phyloP scores from a whole-genome alignment of 345 rosid species.

The Luvunga scandens region DNA sequence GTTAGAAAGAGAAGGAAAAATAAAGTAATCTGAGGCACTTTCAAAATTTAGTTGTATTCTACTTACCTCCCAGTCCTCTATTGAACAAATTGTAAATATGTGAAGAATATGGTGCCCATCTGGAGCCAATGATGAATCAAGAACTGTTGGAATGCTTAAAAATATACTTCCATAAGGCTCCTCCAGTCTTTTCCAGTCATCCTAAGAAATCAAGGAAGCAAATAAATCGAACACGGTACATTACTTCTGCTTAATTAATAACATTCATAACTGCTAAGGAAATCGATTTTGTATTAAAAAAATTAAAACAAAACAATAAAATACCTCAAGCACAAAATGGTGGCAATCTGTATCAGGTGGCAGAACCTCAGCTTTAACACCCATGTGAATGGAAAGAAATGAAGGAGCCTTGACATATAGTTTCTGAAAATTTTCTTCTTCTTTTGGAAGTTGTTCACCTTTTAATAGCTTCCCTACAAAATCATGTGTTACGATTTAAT shows the following conservation, averaged over 20 bases:
- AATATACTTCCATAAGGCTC: conserved; percentile 91
- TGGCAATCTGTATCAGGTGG: conserved; percentile 93
- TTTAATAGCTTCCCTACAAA: conserved; percentile 77
- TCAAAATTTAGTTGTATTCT: conserved; percentile 6
- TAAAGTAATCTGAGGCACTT: conserved; percentile 1
- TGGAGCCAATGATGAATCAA: conserved; percentile 88
- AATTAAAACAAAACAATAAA: not conserved
- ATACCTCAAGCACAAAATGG: conserved; percentile 92
- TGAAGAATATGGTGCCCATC: conserved; percentile 81
- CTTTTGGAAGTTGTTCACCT: conserved; percentile 79
- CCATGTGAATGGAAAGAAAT: conserved; percentile 96
- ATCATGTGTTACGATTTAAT: not conserved
- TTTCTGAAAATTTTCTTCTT: conserved; percentile 86
- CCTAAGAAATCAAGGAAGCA: conserved; percentile 34
- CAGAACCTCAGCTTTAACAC: conserved; percentile 79
- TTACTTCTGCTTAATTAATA: not conserved
- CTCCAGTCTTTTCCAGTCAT: conserved; percentile 72
- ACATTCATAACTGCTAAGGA: not conserved
- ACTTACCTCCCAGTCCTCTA: conserved; percentile 86
- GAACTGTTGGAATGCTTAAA: conserved; percentile 92
- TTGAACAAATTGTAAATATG: conserved; percentile 80
- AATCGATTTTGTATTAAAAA: conserved; percentile 5
- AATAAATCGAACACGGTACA: not conserved
- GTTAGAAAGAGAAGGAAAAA: not conserved
- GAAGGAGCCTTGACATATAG: conserved; percentile 94